Evolutionary conservation across 164 flowering plant species (phyloP), one percentile per base, ranked within the genome.

Genomic region (Vitis cinerea): DNA sequence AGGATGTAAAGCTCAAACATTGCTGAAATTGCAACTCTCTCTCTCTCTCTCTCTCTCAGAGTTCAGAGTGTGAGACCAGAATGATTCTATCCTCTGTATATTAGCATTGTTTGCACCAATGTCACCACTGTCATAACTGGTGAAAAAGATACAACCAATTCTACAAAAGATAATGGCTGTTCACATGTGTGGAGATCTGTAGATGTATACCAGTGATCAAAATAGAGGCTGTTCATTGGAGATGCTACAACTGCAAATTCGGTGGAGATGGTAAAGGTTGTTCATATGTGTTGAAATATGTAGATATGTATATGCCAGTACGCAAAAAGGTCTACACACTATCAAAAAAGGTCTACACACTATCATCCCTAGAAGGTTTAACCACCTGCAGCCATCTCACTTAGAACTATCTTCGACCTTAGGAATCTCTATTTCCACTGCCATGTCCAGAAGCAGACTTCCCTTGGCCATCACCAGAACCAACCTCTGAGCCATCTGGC

Each of bases 401-500:
- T 27, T 59, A 11, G 44, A 4, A 8, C 10, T 59, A 27, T 10
- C 59, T 8, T 19, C 44, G 17, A 56, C 10, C 2, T 62, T 3
- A 62, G 0, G 31, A 13, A 14, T 54, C 51, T n/a, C 69, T 10
- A 55, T 27, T 10, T 31, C 79, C 66, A 30, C 54, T 44, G 15
- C 15, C 55, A 63, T 30, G 72, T 31, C 75, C 75, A 59, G 53
- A 53, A 59, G 54, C 58, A 10, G 50, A 65, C 61, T 50, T 70
- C 44, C 77, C 76, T 12, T 74, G 75, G 30, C 57, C 70, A 10
- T 74, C 69, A 13, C 70, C 59, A 17, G 69, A 65, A 70, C 50
- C 48, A 9, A 68, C 70, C 47, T 69, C 76, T 7, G 72, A 69
- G 37, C 59, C 71, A 30, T 72, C 71, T 15, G 74, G 71, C 47